These are phyloP conservation scores for Cordyceps javanica DNA, from an alignment of 2,329 filamentous ascomycete species.

Conservation along the genomic window DNA sequence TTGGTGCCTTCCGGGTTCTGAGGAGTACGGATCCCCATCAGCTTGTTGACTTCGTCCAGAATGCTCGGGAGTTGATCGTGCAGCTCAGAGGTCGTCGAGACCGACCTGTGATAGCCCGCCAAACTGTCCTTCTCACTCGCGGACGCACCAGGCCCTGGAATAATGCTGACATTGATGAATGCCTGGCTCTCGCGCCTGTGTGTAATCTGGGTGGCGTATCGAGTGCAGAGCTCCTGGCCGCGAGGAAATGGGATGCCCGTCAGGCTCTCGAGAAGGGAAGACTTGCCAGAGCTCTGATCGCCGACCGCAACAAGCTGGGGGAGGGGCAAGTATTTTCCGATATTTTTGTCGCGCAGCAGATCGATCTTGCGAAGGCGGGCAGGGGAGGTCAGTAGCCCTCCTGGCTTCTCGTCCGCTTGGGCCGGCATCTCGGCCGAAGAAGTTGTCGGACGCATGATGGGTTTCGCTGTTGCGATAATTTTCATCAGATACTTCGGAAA, in stretches of 20 bases:
- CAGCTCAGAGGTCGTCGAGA: constrained; percentile 22
- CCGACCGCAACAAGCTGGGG: constrained; percentile 26
- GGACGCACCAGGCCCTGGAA: constrained; percentile 22
- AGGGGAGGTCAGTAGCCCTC: background rate
- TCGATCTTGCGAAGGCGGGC: constrained; percentile 23
- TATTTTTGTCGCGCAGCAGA: constrained; percentile 22
- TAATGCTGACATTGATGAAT: constrained; percentile 38
- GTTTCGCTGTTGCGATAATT: background rate
- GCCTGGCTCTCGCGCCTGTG: constrained; percentile 28
- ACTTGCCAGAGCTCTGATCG: constrained; percentile 29
- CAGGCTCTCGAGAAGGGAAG: constrained; percentile 26
- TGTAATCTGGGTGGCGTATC: constrained; percentile 24
- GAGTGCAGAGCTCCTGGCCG: constrained; percentile 24
- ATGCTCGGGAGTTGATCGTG: constrained; percentile 29
- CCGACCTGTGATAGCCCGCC: constrained; percentile 12
- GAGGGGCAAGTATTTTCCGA: constrained; percentile 18
- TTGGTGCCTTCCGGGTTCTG: constrained; percentile 9
- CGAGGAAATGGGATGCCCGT: constrained; percentile 27
- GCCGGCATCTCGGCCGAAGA: background rate
- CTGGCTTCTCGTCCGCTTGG: background rate
- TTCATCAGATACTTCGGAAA: background rate
- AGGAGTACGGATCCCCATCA: constrained; percentile 36
- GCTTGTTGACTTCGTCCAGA: constrained; percentile 29
- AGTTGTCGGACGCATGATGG: background rate
- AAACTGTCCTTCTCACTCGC: constrained; percentile 14